These are phyloP conservation scores for Penicillium tannophilum DNA, from an alignment of 495 filamentous ascomycete genomes.

Conservation along the genomic window DNA sequence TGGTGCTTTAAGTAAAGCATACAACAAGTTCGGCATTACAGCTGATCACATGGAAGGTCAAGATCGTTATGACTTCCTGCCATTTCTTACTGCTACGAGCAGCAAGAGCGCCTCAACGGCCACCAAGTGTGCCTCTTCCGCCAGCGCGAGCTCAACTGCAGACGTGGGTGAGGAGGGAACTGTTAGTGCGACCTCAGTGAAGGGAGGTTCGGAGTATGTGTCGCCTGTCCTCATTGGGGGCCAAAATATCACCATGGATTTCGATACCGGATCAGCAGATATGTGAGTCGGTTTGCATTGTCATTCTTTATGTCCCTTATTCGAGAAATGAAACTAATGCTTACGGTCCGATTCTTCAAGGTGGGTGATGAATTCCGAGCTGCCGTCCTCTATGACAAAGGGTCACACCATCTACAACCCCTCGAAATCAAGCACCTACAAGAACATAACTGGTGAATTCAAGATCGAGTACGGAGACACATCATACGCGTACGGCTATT, in stretches of 20 bases:
- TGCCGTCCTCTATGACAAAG: constrained; percentile 43
- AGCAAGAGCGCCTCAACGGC: neutral
- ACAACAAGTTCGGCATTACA: constrained; percentile 61
- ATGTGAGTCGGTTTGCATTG: constrained; percentile 63
- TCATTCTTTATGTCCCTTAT: constrained; percentile 15
- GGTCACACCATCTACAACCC: constrained; percentile 67
- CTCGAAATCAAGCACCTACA: constrained; percentile 56
- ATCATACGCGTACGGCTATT: constrained; percentile 63
- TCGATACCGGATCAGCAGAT: constrained; percentile 84
- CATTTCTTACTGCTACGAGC: constrained; percentile 15
- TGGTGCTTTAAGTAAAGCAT: constrained; percentile 59
- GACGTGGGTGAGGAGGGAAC: constrained; percentile 49
- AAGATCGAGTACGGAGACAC: constrained; percentile 76
- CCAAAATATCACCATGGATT: constrained; percentile 72
- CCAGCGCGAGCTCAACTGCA: constrained; percentile 18
- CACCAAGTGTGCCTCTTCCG: neutral
- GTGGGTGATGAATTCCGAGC: constrained; percentile 76
- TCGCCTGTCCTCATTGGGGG: constrained; percentile 72
- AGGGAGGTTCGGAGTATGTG: constrained; percentile 69
- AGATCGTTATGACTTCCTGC: constrained; percentile 41
- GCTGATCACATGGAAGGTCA: constrained; percentile 22
- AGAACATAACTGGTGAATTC: constrained; percentile 55
- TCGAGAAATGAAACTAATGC: neutral
- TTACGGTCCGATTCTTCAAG: constrained; percentile 24
- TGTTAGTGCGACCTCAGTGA: constrained; percentile 62